Percentiles rank a stretch among this genome's conserved stretches.
Evolutionary conservation across 768 basidiomycete genomes (phyloP).

Genomic region (Kondoa malvinella): DNA sequence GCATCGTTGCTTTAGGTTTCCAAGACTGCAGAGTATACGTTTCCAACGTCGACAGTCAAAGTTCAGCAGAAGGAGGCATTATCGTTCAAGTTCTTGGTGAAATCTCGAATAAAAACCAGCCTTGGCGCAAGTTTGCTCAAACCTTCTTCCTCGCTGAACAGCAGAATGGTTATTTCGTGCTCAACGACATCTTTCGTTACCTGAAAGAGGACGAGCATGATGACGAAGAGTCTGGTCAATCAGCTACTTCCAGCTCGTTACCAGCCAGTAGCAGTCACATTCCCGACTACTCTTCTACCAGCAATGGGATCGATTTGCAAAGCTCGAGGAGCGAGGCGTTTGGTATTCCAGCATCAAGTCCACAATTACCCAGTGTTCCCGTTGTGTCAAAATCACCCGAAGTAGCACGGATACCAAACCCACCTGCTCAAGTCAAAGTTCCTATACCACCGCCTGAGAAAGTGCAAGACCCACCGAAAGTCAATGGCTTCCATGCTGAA

Average conservation of each 20-base stretch:
- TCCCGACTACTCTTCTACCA: neutral
- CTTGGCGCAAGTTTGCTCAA: constrained; percentile 97
- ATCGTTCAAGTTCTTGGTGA: constrained; percentile 97
- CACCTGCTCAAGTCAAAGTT: too few species aligned
- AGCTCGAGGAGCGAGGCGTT: neutral
- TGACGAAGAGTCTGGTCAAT: neutral
- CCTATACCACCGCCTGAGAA: too few species aligned
- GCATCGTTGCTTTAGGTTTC: constrained; percentile 84
- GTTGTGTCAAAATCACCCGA: too few species aligned
- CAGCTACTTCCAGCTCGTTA: neutral
- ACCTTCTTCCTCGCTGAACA: constrained; percentile 99
- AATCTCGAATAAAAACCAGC: constrained; percentile 79
- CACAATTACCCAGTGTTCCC: neutral
- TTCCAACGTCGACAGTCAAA: constrained; percentile 93
- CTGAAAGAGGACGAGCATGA: constrained; percentile 47
- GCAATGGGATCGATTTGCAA: neutral
- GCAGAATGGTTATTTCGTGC: constrained; percentile 95
- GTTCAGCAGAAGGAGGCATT: constrained; percentile 83
- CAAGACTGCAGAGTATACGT: constrained; percentile 97
- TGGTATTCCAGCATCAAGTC: neutral
- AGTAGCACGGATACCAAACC: too few species aligned
- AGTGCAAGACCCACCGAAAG: too few species aligned
- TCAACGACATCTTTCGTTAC: constrained; percentile 99
- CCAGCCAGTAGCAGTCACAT: neutral
- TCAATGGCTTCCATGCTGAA: too few species aligned